phyloP scores from a whole-genome alignment of 495 filamentous ascomycete species.

The Cercophora newfieldiana region DNA sequence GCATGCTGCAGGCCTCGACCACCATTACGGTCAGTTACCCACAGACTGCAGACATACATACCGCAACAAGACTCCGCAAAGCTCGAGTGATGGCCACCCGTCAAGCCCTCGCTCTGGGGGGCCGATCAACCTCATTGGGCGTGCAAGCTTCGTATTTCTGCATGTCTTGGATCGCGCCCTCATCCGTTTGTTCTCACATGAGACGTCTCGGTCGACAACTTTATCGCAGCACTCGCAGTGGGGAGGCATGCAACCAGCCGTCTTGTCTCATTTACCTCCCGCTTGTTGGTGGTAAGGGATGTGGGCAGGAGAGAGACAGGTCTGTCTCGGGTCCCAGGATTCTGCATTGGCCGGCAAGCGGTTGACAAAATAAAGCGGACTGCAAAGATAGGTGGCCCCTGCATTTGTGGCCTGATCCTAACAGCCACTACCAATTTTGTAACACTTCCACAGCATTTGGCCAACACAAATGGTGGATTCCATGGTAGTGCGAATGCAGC shows the following conservation, averaged over 20 bases:
- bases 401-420: too few relatives aligned
- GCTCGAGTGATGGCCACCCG: not conserved
- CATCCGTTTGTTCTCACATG: not conserved
- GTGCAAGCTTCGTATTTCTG: constrained; percentile 15
- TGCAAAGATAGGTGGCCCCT: too few relatives aligned
- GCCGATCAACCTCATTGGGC: not conserved
- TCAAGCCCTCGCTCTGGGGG: not conserved
- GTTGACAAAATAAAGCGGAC: too few relatives aligned
- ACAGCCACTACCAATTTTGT: too few relatives aligned
- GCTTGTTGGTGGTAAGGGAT: not conserved
- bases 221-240: constrained; percentile 3
- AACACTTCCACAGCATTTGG: too few relatives aligned
- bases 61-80: not conserved
- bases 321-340: constrained; percentile 3
- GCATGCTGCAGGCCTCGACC: too few relatives aligned
- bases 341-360: too few relatives aligned
- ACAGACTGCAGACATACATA: not conserved
- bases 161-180: constrained; percentile 17
- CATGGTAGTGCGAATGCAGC: too few relatives aligned
- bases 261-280: constrained; percentile 15
- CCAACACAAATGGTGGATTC: too few relatives aligned
- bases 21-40: too few relatives aligned
- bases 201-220: constrained; percentile 12
- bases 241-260: constrained; percentile 7
- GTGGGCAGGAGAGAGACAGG: not conserved